These are phyloP conservation scores for Arthrobotrys megalospora DNA, from an alignment of 2,329 filamentous ascomycete species.

Conservation along the genomic window DNA sequence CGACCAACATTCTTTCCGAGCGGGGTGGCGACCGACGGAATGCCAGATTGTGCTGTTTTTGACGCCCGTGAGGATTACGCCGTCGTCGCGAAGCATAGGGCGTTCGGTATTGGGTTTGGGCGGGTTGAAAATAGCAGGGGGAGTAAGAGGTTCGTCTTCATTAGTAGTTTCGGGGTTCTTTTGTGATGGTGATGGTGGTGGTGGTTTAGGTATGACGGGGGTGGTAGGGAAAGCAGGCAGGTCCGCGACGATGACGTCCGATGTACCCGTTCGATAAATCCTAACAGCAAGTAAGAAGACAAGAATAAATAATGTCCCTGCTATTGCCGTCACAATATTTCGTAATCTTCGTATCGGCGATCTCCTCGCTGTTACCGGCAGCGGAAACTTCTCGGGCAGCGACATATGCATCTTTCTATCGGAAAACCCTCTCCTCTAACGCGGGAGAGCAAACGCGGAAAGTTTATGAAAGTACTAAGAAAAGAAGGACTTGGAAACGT, in stretches of 20 bases:
- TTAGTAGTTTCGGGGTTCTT: background rate
- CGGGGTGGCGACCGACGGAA: slow-evolving; percentile 41
- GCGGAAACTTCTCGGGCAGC: background rate
- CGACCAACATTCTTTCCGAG: slow-evolving; percentile 16
- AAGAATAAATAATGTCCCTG: background rate
- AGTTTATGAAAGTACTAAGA: background rate
- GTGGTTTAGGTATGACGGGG: background rate
- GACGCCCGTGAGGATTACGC: slow-evolving; percentile 12
- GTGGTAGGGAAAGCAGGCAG: background rate
- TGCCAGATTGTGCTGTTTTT: slow-evolving; percentile 39
- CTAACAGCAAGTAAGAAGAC: slow-evolving; percentile 5
- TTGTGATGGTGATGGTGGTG: background rate
- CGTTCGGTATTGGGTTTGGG: slow-evolving; percentile 23
- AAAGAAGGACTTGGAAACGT: background rate
- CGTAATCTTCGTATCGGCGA: background rate
- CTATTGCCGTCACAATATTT: background rate
- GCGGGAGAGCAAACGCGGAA: background rate
- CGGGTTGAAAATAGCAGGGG: slow-evolving; percentile 5
- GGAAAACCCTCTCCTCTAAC: background rate
- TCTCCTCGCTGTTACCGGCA: background rate
- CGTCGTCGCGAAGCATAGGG: slow-evolving; percentile 29
- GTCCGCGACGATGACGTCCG: background rate
- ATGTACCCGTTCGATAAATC: background rate
- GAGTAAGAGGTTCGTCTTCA: background rate
- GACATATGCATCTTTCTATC: slow-evolving; percentile 14